Base-by-base conservation (phyloP, 108 stramenopile species). In the Seminavis robusta region DNA sequence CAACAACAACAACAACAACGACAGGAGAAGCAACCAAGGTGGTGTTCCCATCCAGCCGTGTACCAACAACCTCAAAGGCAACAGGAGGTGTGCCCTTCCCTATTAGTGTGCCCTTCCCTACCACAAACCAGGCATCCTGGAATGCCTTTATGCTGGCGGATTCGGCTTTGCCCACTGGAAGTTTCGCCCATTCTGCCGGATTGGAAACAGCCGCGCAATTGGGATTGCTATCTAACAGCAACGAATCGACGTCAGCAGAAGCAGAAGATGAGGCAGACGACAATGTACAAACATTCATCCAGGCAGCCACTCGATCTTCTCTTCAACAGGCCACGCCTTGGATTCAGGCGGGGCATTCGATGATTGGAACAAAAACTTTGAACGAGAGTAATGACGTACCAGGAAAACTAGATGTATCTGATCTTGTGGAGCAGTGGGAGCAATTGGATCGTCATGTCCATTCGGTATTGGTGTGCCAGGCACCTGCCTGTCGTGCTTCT, bases 171-270 rank as follows among this genome's bases (percentile, higher is more conserved):
- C 91, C 91, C 11, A 81, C 83, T 33, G 90, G 91, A 19, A 72
- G 79, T 34, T 92, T 92, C 72, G 91, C 91, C 1, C 91, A 92
- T 69, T 92, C 91, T 31, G 65, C 83, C 9, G 87, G 91, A 33
- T 44, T 86, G 11, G 91, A 92, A 77, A 77, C 77, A 10, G 91
- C 91, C 13, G 43, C 73, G 16, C 91, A 92, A 56, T 61, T 88
- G 59, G 76, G 76, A 50, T 43, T 84, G 40, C 69, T 88, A 34
- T 38, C 46, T 2, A 16, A 45, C 21, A 52, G 65, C 42, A 41
- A 51, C 2, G 39, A 32, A 17, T 21, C 44, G n/a, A n/a, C n/a
- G n/a, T n/a, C n/a, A n/a, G 8, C 20, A n/a, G n/a, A n/a, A n/a
- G n/a, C n/a, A n/a, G n/a, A n/a, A n/a, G n/a, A n/a, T n/a, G n/a